Conservation (phyloP, 2,329 filamentous ascomycete species). For the Calonectria naviculata region DNA sequence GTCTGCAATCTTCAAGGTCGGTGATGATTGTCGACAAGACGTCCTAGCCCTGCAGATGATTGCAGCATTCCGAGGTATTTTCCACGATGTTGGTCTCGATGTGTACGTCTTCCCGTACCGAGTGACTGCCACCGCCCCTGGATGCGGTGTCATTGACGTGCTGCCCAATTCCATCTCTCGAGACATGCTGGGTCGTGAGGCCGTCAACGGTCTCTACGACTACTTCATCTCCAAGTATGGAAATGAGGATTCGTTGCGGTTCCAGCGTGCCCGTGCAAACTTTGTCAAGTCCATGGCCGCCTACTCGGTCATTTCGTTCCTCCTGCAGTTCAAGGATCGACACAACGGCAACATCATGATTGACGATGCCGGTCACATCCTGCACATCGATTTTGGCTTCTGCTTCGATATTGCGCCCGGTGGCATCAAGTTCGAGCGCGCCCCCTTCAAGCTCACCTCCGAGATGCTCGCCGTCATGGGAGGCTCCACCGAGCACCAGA, state of each 20-base stretch:
- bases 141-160: constrained; percentile 98
- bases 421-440: constrained; percentile 96
- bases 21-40: constrained; percentile 97
- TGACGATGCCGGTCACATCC: constrained; percentile 94
- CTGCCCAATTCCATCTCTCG: constrained; percentile 97
- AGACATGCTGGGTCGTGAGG: constrained; percentile 98
- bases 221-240: constrained; percentile 99
- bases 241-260: constrained; percentile 92
- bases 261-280: constrained; percentile 94
- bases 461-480: constrained; percentile 99
- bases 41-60: constrained; percentile 98
- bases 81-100: constrained; percentile 92
- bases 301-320: constrained; percentile 95
- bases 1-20: constrained; percentile 99
- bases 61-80: constrained; percentile 95
- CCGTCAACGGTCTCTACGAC: constrained; percentile 97
- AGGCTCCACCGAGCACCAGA: constrained; percentile 82
- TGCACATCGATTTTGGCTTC: constrained; percentile 99
- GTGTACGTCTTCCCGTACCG: constrained; percentile 98
- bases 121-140: constrained; percentile 95
- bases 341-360: constrained; percentile 99
- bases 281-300: constrained; percentile 99
- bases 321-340: constrained; percentile 98
- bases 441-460: constrained; percentile 95
- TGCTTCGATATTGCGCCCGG: constrained; percentile 99